Evolutionary conservation across 2,329 filamentous ascomycete species (phyloP).

Genomic region (Calonectria hongkongensis): DNA sequence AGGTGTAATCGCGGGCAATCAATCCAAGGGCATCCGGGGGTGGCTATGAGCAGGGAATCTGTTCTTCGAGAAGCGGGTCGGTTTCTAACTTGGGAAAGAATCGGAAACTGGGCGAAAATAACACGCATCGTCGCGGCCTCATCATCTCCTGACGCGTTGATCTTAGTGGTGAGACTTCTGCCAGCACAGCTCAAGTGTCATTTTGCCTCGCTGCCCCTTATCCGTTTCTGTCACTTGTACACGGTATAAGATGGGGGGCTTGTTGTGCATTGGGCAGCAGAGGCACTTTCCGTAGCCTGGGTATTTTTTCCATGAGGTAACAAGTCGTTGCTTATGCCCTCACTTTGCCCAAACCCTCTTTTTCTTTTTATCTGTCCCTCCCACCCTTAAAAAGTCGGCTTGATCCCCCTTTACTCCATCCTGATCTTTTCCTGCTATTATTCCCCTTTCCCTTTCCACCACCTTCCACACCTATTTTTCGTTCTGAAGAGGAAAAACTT

Average conservation of each 20-base stretch:
- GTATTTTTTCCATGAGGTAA: slow-evolving; percentile 47
- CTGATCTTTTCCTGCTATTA: slow-evolving; percentile 31
- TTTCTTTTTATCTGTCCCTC: slow-evolving; percentile 31
- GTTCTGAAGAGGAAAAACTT: neutral
- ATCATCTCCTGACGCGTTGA: slow-evolving; percentile 53
- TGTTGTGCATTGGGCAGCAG: slow-evolving; percentile 56
- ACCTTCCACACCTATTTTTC: slow-evolving; percentile 23
- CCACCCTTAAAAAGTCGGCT: slow-evolving; percentile 27
- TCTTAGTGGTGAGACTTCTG: slow-evolving; percentile 52
- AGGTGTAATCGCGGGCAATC: slow-evolving; percentile 26
- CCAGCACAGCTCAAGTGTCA: slow-evolving; percentile 42
- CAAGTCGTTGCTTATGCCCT: slow-evolving; percentile 43
- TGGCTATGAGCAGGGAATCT: slow-evolving; percentile 13
- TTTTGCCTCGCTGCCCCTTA: slow-evolving; percentile 49
- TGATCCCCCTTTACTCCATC: slow-evolving; percentile 2
- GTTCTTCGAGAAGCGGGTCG: slow-evolving; percentile 33
- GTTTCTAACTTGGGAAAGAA: slow-evolving; percentile 40
- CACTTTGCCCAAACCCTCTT: slow-evolving; percentile 44
- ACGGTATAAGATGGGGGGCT: slow-evolving; percentile 44
- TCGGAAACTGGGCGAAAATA: slow-evolving; percentile 41
- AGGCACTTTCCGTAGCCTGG: slow-evolving; percentile 52
- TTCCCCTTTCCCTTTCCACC: neutral
- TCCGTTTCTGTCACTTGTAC: slow-evolving; percentile 47
- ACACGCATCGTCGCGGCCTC: slow-evolving; percentile 42
- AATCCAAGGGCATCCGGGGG: slow-evolving; percentile 22